These are phyloP conservation scores for Elaphomyces granulatus DNA, from an alignment of 495 filamentous ascomycete species.

Conservation along the genomic window DNA sequence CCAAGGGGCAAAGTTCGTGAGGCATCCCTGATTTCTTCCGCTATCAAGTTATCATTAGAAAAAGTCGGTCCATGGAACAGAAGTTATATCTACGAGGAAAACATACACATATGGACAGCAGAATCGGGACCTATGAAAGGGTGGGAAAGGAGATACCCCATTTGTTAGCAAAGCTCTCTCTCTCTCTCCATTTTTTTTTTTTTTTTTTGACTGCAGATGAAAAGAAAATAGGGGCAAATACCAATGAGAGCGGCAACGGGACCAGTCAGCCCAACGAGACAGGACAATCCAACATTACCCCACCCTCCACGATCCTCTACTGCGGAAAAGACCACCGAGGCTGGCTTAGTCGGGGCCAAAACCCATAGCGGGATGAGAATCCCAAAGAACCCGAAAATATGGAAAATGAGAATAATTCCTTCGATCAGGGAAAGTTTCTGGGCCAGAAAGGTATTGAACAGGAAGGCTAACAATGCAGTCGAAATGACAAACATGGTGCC, in stretches of 20 bases:
- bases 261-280: constrained; percentile 40
- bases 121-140: constrained; percentile 28
- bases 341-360: constrained; percentile 31
- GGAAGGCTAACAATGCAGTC: constrained; percentile 31
- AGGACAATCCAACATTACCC: constrained; percentile 36
- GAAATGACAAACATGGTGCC: constrained; percentile 43
- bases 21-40: constrained; percentile 45
- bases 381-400: constrained; percentile 47
- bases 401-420: constrained; percentile 43
- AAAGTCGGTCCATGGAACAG: background rate
- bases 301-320: constrained; percentile 42
- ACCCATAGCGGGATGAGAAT: constrained; percentile 45
- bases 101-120: constrained; percentile 24
- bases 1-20: constrained; percentile 39
- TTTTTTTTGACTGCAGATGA: too few species aligned
- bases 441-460: constrained; percentile 43
- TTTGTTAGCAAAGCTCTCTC: too few species aligned
- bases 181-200: too few species aligned
- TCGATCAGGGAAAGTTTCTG: constrained; percentile 43
- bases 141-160: too few species aligned
- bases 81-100: background rate
- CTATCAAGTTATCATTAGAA: constrained; percentile 12
- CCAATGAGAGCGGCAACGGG: constrained; percentile 38
- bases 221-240: constrained; percentile 6
- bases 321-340: constrained; percentile 35